Percentiles rank a stretch among this genome's conserved stretches.
Conservation (phyloP, 805 yeast genomes). For the Candida anglica region DNA sequence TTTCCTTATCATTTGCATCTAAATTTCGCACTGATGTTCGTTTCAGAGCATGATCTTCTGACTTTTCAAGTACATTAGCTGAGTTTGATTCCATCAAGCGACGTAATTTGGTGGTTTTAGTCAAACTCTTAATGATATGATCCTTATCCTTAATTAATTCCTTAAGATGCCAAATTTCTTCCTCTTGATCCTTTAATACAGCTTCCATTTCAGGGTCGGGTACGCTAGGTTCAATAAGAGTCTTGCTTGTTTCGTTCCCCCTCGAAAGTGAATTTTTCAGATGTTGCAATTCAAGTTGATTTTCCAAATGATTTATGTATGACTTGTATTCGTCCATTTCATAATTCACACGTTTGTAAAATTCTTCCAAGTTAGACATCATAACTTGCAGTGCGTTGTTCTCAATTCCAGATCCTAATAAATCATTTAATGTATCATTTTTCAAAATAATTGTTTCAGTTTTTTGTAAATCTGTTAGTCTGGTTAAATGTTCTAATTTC, state of each 20-base stretch:
- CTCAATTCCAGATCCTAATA: slow-evolving; percentile 44
- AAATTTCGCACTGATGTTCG: not conserved
- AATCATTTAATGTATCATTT: slow-evolving; percentile 56
- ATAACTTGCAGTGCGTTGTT: slow-evolving; percentile 33
- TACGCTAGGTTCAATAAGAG: no score
- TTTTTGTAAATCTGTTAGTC: slow-evolving; percentile 58
- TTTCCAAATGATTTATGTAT: slow-evolving; percentile 58
- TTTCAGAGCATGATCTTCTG: not conserved
- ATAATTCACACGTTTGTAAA: slow-evolving; percentile 40
- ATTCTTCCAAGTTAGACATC: slow-evolving; percentile 47
- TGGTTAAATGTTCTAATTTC: slow-evolving; percentile 62
- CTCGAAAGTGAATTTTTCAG: slow-evolving; percentile 10
- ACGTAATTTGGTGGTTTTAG: slow-evolving; percentile 60
- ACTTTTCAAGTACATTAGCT: slow-evolving; percentile 5
- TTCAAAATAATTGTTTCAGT: slow-evolving; percentile 54
- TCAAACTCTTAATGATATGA: slow-evolving; percentile 69
- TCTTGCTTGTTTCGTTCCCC: slow-evolving; percentile 4
- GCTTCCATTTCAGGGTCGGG: slow-evolving; percentile 18
- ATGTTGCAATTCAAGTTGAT: slow-evolving; percentile 34
- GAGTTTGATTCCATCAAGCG: slow-evolving; percentile 35
- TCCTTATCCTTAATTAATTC: slow-evolving; percentile 69
- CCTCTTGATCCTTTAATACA: slow-evolving; percentile 56
- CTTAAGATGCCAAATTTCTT: slow-evolving; percentile 62
- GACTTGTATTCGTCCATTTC: slow-evolving; percentile 59
- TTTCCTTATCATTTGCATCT: slow-evolving; percentile 4